Evolutionary conservation across 2,329 filamentous ascomycete genomes (phyloP).

Genomic region (Trichoderma pleuroti): DNA sequence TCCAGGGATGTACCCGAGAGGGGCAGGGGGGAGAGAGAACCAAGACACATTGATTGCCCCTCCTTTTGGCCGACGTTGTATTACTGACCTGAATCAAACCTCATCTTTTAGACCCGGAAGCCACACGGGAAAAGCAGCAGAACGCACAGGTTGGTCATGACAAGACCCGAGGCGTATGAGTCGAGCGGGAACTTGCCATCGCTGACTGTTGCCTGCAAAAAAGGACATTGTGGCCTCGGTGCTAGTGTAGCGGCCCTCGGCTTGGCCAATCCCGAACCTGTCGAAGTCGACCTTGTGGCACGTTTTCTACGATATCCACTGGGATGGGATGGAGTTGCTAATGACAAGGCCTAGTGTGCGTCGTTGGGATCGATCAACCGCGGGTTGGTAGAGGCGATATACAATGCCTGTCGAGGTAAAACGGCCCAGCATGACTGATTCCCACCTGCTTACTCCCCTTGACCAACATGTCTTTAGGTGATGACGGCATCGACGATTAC

Average conservation of each 20-base stretch:
- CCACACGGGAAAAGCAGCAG: conserved; percentile 30
- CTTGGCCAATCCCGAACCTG: conserved; percentile 48
- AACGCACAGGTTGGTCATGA: conserved; percentile 31
- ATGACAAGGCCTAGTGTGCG: conserved; percentile 53
- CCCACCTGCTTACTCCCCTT: not conserved
- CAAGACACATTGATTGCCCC: not conserved
- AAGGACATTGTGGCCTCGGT: conserved; percentile 72
- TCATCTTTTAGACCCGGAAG: conserved; percentile 34
- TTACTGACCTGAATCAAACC: conserved; percentile 15
- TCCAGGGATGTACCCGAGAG: not conserved
- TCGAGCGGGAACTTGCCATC: conserved; percentile 10
- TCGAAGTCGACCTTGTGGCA: conserved; percentile 73
- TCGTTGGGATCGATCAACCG: conserved; percentile 75
- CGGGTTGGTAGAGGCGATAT: conserved; percentile 58
- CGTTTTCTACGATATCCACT: conserved; percentile 12
- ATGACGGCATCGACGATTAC: conserved; percentile 45
- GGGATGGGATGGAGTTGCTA: conserved; percentile 1
- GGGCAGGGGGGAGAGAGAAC: not conserved
- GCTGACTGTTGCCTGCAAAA: conserved; percentile 23
- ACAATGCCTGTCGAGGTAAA: conserved; percentile 53
- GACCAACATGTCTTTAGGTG: conserved; percentile 26
- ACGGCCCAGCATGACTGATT: not conserved
- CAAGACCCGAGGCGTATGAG: conserved; percentile 11
- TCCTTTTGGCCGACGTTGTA: not conserved
- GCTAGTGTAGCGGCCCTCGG: conserved; percentile 62